Conservation (phyloP, 768 basidiomycete species). For the Chalciporus sphaerocephalus region DNA sequence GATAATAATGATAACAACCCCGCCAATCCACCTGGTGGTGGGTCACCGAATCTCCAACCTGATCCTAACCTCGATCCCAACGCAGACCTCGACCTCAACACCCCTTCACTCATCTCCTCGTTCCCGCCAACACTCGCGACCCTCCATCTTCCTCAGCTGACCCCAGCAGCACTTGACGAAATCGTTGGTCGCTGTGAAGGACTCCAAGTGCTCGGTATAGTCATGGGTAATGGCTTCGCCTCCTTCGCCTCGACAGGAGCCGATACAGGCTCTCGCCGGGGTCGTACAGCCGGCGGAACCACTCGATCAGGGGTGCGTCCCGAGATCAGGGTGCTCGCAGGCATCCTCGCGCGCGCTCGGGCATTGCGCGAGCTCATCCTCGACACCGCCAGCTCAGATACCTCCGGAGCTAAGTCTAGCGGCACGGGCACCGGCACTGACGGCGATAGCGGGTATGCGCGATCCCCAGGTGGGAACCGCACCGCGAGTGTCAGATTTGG, state of each 20-base stretch:
- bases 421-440: not conserved
- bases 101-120: constrained; percentile 30
- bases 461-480: not conserved
- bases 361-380: constrained; percentile 16
- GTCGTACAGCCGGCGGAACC: not conserved
- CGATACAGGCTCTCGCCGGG: not conserved
- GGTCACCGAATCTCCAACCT: constrained; percentile 1
- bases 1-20: not conserved
- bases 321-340: constrained; percentile 13
- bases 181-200: constrained; percentile 18
- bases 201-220: constrained; percentile 17
- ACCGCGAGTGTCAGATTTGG: not conserved
- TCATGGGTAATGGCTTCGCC: constrained; percentile 10
- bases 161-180: constrained; percentile 19
- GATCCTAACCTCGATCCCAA: not conserved
- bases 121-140: constrained; percentile 33
- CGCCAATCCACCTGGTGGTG: not conserved
- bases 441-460: not conserved
- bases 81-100: constrained; percentile 15
- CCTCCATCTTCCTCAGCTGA: constrained; percentile 22
- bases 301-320: not conserved
- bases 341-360: constrained; percentile 14
- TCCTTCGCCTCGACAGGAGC: not conserved
- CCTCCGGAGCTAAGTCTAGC: not conserved
- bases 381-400: constrained; percentile 9